Base-by-base conservation (phyloP, 495 filamentous ascomycete genomes). In the Rhizodiscina lignyota region DNA sequence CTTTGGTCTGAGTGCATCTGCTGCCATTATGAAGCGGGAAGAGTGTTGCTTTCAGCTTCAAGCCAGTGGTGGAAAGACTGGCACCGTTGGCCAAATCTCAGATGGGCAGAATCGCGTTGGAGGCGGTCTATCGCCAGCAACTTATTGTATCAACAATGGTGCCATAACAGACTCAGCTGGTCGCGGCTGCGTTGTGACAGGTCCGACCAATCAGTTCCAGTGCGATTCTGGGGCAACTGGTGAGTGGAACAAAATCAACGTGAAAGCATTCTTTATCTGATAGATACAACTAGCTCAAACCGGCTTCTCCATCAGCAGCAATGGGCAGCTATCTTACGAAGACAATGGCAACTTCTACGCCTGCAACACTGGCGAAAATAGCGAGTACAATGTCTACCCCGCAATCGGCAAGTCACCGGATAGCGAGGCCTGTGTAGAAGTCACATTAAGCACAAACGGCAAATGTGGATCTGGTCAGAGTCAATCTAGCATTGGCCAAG, bases 331-430 rank as follows among this genome's bases (percentile, higher is more conserved):
- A 13, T 10, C 5, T 5, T 34, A 39, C 44, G 18, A 49, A 12
- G 41, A 31, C 33, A 11, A n/a, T 30, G 1, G 13, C 17, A 34
- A 24, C 3, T 49, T 51, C 30, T 44, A 17, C 12, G 17, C 41
- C 5, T 48, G 48, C 33, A 44, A 40, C 17, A 48, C 45, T 15
- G 48, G 39, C 10, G 45, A 48, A 30, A 21, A 51, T 31, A 45
- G 45, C 22, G 48, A 45, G 17, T 45, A 24, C 34, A 53, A 53
- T 30, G 38, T 53, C 41, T 53, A 53, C 37, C n/a, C n/a, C n/a
- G n/a, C n/a, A n/a, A n/a, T n/a, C n/a, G n/a, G n/a, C n/a, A n/a
- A n/a, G n/a, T n/a, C n/a, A n/a, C n/a, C n/a, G n/a, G n/a, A n/a
- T n/a, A n/a, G n/a, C n/a, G n/a, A n/a, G n/a, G n/a, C n/a, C n/a